Base-by-base conservation (phyloP, 306 rosid species). In the Argentina anserina region DNA sequence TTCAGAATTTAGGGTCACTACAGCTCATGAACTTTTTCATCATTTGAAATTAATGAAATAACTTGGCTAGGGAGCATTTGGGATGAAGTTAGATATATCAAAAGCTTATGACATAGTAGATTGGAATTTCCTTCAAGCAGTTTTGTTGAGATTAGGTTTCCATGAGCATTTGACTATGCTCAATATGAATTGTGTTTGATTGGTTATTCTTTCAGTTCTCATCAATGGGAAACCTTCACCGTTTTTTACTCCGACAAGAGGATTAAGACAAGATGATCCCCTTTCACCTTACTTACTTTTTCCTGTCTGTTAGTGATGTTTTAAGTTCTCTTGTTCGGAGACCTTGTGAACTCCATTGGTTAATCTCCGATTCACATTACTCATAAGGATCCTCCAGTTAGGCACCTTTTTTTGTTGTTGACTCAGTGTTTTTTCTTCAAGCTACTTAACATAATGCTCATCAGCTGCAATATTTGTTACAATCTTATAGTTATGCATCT, bases 321-420 rank as follows among this genome's bases (percentile, higher is more conserved):
- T 0, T 50, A 2, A n/a, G 4, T 0, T 6, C 26, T 1, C 0
- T n/a, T 4, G 58, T 50, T 0, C 11, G 4, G 0, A 50, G n/a
- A n/a, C 3, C 58, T 18, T 49, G 26, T 50, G 11, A 2, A 8
- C 0, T 7, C 5, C 28, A 8, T n/a, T 50, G 58, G 11, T 6
- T 50, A 1, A n/a, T n/a, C 12, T 50, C 58, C 58, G 0, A 0
- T 50, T 1, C 26, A 50, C 7, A 50, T 50, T 7, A 6, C 12
- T 0, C 25, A 26, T 1, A 1, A 7, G 1, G 12, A 50, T 50
- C 2, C n/a, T n/a, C n/a, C n/a, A n/a, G n/a, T n/a, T n/a, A n/a
- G 58, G 0, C 26, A 50, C 7, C 12, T 50, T 1, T 7, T 50
- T 50, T 50, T n/a, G 28, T 13, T 1, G 58, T n/a, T 50, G 58